Percentiles rank a stretch among this genome's conserved stretches.
These are phyloP conservation scores for Diaporthe aspalathi DNA, from an alignment of 2,329 filamentous ascomycete genomes.

Conservation along the genomic window DNA sequence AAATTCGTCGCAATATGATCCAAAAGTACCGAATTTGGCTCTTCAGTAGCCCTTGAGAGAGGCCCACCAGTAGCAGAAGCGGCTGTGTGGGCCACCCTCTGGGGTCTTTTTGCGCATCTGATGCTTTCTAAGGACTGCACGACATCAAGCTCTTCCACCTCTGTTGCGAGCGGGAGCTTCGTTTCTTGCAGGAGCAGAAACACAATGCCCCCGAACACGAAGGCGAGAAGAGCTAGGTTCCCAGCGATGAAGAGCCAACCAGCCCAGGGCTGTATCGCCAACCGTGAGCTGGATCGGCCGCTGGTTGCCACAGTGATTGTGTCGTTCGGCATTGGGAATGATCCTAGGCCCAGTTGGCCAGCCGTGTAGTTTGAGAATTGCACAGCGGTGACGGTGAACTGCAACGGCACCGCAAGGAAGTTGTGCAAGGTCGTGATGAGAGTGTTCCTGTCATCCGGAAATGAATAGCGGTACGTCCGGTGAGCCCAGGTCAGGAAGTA, in stretches of 20 bases:
- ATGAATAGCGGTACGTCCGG: conserved; percentile 16
- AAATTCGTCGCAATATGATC: background rate
- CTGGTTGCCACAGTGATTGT: conserved; percentile 11
- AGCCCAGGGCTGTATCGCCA: conserved; percentile 6
- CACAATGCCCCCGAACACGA: background rate
- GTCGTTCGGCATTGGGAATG: conserved; percentile 14
- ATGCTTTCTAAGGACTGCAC: background rate
- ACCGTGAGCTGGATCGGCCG: background rate
- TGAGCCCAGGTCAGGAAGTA: conserved; percentile 17
- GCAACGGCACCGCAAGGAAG: background rate
- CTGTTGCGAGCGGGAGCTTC: background rate
- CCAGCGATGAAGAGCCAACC: conserved; percentile 11
- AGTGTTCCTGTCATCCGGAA: background rate
- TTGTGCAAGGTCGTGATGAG: conserved; percentile 4
- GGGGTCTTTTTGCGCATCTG: background rate
- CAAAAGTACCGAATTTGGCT: background rate
- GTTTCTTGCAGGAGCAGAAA: background rate
- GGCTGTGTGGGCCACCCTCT: background rate
- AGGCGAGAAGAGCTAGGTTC: background rate
- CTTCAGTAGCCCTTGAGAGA: background rate
- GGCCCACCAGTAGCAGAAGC: background rate
- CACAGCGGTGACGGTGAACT: conserved; percentile 13
- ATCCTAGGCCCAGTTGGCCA: background rate
- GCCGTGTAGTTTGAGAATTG: conserved; percentile 18
- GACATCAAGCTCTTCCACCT: background rate